These are phyloP conservation scores for Eimeria falciformis DNA, from an alignment of 169 alveolate genomes.

Conservation along the genomic window DNA sequence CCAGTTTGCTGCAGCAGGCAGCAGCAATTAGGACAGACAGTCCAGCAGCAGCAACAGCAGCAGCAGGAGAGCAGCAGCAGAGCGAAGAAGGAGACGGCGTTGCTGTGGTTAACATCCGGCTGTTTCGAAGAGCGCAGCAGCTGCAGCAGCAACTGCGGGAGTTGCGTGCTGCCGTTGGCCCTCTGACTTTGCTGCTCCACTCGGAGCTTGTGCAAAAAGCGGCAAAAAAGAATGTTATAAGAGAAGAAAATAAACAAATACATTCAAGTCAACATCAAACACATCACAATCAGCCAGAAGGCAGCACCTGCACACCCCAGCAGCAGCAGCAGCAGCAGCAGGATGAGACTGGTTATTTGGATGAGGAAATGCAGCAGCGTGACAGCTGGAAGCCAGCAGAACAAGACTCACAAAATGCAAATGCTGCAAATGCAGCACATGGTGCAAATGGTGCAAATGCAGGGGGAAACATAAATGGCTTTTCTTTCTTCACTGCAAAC, in stretches of 20 bases:
- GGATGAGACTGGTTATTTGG: conserved; percentile 33
- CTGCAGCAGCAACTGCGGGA: conserved; percentile 64
- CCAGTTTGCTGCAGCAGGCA: conserved; percentile 55
- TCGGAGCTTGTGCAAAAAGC: conserved; percentile 57
- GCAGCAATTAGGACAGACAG: conserved; percentile 29
- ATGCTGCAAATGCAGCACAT: background rate
- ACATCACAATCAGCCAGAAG: background rate
- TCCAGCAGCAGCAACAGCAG: background rate
- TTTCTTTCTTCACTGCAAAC: conserved; percentile 73
- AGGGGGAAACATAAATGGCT: conserved; percentile 17
- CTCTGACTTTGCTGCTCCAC: conserved; percentile 69
- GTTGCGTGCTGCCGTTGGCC: conserved; percentile 65
- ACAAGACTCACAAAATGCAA: background rate
- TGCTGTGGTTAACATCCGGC: conserved; percentile 69
- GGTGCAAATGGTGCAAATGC: background rate
- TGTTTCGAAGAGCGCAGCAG: conserved; percentile 44
- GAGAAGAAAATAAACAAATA: background rate
- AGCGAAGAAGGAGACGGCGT: conserved; percentile 78
- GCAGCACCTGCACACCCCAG: conserved; percentile 7
- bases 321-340: conserved; percentile 34
- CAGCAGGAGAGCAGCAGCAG: conserved; percentile 18
- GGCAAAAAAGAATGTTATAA: background rate
- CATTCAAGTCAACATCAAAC: background rate
- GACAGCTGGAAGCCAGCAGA: conserved; percentile 37
- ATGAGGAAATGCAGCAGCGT: conserved; percentile 30